phyloP scores from a whole-genome alignment of 75 land plant genomes.

The Isoetes taiwanensis region DNA sequence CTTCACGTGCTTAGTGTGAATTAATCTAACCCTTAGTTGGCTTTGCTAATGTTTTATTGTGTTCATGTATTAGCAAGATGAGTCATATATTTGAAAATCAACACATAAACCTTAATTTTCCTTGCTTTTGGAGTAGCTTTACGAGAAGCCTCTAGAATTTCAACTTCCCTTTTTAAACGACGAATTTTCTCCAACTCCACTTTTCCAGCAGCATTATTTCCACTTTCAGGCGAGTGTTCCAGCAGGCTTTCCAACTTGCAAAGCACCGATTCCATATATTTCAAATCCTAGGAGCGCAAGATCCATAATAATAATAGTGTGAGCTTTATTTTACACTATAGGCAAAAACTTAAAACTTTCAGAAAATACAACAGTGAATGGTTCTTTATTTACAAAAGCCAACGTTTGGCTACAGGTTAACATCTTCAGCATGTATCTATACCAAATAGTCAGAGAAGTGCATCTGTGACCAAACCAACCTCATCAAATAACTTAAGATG shows the following conservation, averaged over 20 bases:
- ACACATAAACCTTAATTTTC: too few species aligned
- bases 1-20: too few species aligned
- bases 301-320: neutral
- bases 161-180: slow-evolving; percentile 81
- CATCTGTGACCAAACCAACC: neutral
- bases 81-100: too few species aligned
- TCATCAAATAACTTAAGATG: slow-evolving; percentile 17
- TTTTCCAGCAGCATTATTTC: slow-evolving; percentile 46
- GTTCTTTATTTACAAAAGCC: neutral
- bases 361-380: neutral
- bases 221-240: slow-evolving; percentile 43
- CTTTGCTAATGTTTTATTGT: too few species aligned
- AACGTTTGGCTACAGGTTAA: neutral
- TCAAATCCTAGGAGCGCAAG: slow-evolving; percentile 48
- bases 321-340: too few species aligned
- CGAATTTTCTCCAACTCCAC: slow-evolving; percentile 81
- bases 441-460: neutral
- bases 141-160: slow-evolving; percentile 79
- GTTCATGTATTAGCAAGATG: too few species aligned
- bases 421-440: neutral
- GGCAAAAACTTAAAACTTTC: slow-evolving; percentile 3
- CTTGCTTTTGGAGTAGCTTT: slow-evolving; percentile 65
- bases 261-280: slow-evolving; percentile 72
- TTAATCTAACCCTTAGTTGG: too few species aligned
- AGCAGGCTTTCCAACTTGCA: slow-evolving; percentile 60